Evolutionary conservation across 2,329 filamentous ascomycete genomes (phyloP), one percentile per base, ranked within the genome.

Genomic region (Ophiostoma triangulosporum): DNA sequence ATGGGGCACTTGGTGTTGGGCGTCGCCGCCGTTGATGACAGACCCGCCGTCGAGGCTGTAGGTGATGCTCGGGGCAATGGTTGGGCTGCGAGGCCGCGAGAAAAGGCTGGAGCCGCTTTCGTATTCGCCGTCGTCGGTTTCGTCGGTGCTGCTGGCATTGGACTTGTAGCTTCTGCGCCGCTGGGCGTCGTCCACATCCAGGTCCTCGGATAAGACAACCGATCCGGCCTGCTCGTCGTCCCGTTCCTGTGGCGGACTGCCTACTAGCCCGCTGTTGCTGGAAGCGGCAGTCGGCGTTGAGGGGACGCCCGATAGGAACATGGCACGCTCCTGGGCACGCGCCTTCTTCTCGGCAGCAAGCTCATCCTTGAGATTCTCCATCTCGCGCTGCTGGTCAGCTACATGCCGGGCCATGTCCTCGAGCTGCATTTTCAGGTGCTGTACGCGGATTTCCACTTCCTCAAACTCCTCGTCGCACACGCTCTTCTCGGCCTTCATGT

Each of bases 81-180:
- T 76, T 2, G 80, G 80, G 60, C 77, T 81, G 24, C 78, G 70
- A 35, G 75, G 75, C 38, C 78, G 69, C 14, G 78, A 82, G 60
- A 84, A 84, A 36, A 84, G 70, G 61, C 77, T 81, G 58, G 73
- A 73, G 57, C 64, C 68, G 58, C 70, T 69, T 27, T 64, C 66
- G 17, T 50, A 48, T 12, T 50, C 46, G 51, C 74, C 79, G 11
- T 54, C 55, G 22, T 58, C 55, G 15, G 73, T 78, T 53, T 76
- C 75, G 54, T 70, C 70, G 58, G 70, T 73, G 24, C 69, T 66
- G 56, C 54, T 58, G 50, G 71, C 73, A 40, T 69, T 64, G 1
- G 72, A 74, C 57, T 70, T 68, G 54, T 63, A 65, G 57, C 72
- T 70, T 57, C 65, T 68, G 51, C 74, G 57, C 27, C 53, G 63